These are phyloP conservation scores for Ophiobolus disseminans DNA, from an alignment of 2,329 filamentous ascomycete species.

Conservation along the genomic window DNA sequence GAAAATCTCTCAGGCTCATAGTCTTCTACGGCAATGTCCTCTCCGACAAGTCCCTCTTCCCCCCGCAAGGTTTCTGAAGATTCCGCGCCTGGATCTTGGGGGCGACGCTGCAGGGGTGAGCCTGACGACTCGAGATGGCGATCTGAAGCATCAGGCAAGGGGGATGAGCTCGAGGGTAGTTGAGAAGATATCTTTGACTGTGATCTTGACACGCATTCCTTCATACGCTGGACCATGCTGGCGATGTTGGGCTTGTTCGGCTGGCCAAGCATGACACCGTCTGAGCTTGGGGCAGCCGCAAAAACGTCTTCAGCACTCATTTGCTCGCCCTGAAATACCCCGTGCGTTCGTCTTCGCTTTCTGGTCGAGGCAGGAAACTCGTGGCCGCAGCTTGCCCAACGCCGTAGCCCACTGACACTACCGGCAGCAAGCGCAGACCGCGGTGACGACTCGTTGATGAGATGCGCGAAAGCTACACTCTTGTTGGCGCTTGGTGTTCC, in stretches of 20 bases:
- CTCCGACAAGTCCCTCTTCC: slow-evolving; percentile 7
- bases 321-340: slow-evolving; percentile 41
- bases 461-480: slow-evolving; percentile 51
- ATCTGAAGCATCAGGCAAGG: slow-evolving; percentile 48
- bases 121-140: slow-evolving; percentile 24
- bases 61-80: slow-evolving; percentile 13
- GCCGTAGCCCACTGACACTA: slow-evolving; percentile 54
- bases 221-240: slow-evolving; percentile 53
- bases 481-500: slow-evolving; percentile 47
- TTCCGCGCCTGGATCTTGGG: slow-evolving; percentile 19
- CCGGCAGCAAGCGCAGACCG: slow-evolving; percentile 54
- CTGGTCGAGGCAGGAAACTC: slow-evolving; percentile 54
- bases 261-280: slow-evolving; percentile 34
- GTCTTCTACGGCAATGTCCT: slow-evolving; percentile 8
- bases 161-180: slow-evolving; percentile 57
- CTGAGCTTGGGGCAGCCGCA: slow-evolving; percentile 39
- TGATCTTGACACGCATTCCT: slow-evolving; percentile 51
- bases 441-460: slow-evolving; percentile 57
- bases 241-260: slow-evolving; percentile 38
- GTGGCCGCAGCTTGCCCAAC: slow-evolving; percentile 60
- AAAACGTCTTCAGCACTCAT: slow-evolving; percentile 37
- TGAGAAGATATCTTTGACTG: slow-evolving; percentile 27
- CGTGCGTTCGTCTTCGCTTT: slow-evolving; percentile 51
- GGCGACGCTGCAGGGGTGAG: slow-evolving; percentile 42
- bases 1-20: slow-evolving; percentile 23